These are phyloP conservation scores for Tylopilus intermedius DNA, from an alignment of 768 basidiomycete genomes.

Conservation along the genomic window DNA sequence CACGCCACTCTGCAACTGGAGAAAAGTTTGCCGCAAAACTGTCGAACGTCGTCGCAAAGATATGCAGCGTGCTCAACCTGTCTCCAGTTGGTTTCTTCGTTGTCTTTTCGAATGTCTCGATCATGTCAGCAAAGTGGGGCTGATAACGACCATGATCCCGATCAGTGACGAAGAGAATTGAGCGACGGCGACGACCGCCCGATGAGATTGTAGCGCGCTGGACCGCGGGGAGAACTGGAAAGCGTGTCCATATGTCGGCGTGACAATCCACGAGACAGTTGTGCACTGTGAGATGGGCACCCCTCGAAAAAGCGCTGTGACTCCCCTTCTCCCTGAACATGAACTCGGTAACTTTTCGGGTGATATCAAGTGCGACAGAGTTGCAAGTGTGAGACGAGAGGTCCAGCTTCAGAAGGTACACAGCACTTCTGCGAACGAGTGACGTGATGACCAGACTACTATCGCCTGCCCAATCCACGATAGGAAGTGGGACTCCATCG, in stretches of 20 bases:
- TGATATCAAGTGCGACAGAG: conserved; percentile 50
- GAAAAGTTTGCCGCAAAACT: conserved; percentile 16
- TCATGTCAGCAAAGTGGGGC: conserved; percentile 42
- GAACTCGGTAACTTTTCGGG: conserved; percentile 53
- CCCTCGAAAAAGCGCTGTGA: conserved; percentile 17
- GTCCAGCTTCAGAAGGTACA: conserved; percentile 44
- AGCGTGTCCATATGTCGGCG: conserved; percentile 54
- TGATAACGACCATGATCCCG: conserved; percentile 32
- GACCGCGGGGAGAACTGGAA: conserved; percentile 52
- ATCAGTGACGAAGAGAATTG: conserved; percentile 43
- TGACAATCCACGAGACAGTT: conserved; percentile 53
- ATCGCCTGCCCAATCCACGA: conserved; percentile 26
- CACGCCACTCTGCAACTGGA: conserved; percentile 14
- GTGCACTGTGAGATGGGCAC: conserved; percentile 29
- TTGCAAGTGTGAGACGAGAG: conserved; percentile 26
- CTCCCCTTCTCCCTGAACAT: conserved; percentile 45
- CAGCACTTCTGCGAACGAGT: conserved; percentile 36
- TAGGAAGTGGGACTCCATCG: conserved; percentile 36
- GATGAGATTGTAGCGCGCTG: conserved; percentile 40
- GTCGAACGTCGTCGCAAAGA: conserved; percentile 29
- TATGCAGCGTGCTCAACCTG: conserved; percentile 33
- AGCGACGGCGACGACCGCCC: conserved; percentile 26
- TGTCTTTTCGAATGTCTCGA: conserved; percentile 42
- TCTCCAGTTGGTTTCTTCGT: conserved; percentile 50
- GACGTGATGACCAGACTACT: conserved; percentile 39